Conservation (phyloP, 768 basidiomycete genomes). For the Suillus plorans region DNA sequence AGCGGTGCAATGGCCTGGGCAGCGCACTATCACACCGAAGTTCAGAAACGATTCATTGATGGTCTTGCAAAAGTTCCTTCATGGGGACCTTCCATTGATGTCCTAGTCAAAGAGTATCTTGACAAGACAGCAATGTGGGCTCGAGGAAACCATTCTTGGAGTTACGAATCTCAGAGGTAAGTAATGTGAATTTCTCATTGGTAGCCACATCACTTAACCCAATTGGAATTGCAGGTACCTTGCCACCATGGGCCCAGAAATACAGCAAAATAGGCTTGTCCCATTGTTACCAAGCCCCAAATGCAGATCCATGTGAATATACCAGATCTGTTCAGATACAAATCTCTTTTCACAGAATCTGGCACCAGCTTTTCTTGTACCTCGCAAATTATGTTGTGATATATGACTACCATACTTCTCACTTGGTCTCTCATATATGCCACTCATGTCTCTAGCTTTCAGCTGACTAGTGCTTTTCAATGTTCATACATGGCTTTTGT, state of each 20-base stretch:
- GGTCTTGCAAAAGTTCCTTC: conserved; percentile 24
- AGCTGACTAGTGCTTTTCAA: too few relatives aligned
- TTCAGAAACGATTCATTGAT: conserved; percentile 20
- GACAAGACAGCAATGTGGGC: conserved; percentile 24
- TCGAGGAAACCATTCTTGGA: conserved; percentile 26
- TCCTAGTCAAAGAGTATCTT: conserved; percentile 23
- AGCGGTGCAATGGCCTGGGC: conserved; percentile 30
- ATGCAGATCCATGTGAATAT: not conserved
- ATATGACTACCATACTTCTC: too few relatives aligned
- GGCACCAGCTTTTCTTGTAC: not conserved
- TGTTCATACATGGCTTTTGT: too few relatives aligned
- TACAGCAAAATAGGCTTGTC: conserved; percentile 19
- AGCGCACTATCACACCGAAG: conserved; percentile 12
- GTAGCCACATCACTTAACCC: not conserved
- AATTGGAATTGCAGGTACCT: conserved; percentile 24
- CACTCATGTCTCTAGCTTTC: too few relatives aligned
- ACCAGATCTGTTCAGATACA: too few relatives aligned
- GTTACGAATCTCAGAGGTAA: conserved; percentile 23
- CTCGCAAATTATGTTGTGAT: not conserved
- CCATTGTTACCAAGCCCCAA: conserved; percentile 5
- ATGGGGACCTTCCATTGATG: conserved; percentile 27
- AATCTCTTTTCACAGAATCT: not conserved
- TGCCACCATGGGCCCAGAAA: conserved; percentile 23
- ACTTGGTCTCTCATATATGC: too few relatives aligned
- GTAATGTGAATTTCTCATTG: not conserved